Conservation (phyloP, 495 filamentous ascomycete genomes). For the Aspergillus saccharolyticus region DNA sequence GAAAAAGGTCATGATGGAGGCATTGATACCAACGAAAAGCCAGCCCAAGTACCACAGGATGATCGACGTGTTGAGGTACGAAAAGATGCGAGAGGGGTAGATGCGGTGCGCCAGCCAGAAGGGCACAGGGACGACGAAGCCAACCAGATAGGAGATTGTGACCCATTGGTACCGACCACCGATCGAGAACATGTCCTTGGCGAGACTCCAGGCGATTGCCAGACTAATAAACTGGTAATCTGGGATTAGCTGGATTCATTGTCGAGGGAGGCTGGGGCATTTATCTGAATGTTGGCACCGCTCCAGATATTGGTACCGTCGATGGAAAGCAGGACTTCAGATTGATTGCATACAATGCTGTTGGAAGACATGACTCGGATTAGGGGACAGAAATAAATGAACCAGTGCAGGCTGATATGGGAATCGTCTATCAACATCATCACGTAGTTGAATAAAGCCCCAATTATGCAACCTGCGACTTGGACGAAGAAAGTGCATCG, state of each 20-base stretch:
- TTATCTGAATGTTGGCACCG: constrained; percentile 2
- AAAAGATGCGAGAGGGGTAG: constrained; percentile 1
- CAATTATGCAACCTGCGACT: background rate
- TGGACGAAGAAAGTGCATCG: constrained; percentile 2
- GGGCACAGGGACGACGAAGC: constrained; percentile 1
- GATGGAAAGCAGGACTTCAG: background rate
- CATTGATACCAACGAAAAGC: constrained; percentile 2
- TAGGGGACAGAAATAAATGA: background rate
- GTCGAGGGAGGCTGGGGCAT: background rate
- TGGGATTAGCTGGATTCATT: background rate
- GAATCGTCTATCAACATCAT: constrained; percentile 1
- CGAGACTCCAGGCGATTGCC: constrained; percentile 1
- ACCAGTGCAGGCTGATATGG: background rate
- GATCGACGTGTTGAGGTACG: constrained; percentile 5
- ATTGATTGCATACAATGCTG: background rate
- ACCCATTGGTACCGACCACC: constrained; percentile 3
- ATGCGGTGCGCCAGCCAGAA: background rate
- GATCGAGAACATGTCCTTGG: constrained; percentile 4
- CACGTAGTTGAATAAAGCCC: constrained; percentile 1
- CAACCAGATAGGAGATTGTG: constrained; percentile 1
- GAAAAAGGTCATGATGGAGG: background rate
- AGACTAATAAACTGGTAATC: background rate
- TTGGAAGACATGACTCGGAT: no score
- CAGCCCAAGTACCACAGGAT: constrained; percentile 3
- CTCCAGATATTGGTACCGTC: constrained; percentile 3